These are phyloP conservation scores for Hypocrella siamensis DNA, from an alignment of 2,329 filamentous ascomycete species.

Conservation along the genomic window DNA sequence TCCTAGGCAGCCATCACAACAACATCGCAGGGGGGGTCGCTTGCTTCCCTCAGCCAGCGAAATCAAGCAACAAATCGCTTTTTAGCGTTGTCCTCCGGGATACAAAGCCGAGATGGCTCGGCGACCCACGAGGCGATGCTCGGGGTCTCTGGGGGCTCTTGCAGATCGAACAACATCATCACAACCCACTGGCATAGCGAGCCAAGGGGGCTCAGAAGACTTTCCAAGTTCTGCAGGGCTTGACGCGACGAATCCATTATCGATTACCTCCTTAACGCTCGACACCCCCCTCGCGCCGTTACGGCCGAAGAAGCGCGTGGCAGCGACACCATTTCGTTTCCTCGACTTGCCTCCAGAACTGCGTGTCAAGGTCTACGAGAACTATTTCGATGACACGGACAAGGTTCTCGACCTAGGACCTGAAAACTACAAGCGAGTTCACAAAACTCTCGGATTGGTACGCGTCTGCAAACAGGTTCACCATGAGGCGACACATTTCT, in stretches of 20 bases:
- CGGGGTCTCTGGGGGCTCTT: too few relatives aligned
- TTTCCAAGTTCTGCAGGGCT: neutral
- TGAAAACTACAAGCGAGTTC: conserved; percentile 45
- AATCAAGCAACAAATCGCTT: too few relatives aligned
- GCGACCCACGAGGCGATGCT: too few relatives aligned
- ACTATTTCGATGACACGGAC: conserved; percentile 39
- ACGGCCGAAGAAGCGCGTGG: conserved; percentile 14
- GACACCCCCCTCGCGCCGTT: conserved; percentile 18
- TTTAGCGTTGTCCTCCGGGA: too few relatives aligned
- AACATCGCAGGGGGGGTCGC: too few relatives aligned
- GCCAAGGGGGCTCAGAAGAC: too few relatives aligned
- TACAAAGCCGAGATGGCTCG: too few relatives aligned
- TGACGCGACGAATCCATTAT: conserved; percentile 22
- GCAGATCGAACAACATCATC: too few relatives aligned
- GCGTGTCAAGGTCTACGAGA: conserved; percentile 51
- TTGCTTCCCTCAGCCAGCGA: too few relatives aligned
- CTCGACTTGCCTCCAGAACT: conserved; percentile 54
- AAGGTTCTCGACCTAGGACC: conserved; percentile 51
- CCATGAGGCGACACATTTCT: conserved; percentile 45
- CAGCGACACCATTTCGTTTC: conserved; percentile 42
- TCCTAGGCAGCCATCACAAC: too few relatives aligned
- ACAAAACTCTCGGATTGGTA: conserved; percentile 43
- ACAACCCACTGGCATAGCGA: too few relatives aligned
- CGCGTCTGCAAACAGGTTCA: conserved; percentile 45
- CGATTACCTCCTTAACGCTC: conserved; percentile 28